Percentiles rank a stretch among this genome's conserved stretches.
These are phyloP conservation scores for Inga leiocalycina DNA, from an alignment of 306 rosid genomes.

Conservation along the genomic window DNA sequence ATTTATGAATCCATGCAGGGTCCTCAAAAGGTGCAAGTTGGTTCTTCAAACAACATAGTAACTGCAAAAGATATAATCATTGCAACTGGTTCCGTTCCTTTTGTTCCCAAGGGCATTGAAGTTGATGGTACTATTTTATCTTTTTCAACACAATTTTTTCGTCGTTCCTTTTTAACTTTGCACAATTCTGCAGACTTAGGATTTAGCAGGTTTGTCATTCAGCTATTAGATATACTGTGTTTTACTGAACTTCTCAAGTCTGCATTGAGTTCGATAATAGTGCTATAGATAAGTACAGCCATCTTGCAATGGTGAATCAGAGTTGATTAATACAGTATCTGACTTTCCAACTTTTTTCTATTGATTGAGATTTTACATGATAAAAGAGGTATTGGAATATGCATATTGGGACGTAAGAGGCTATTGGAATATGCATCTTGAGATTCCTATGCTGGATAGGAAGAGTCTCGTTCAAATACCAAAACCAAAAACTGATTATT, in stretches of 20 bases:
- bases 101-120: conserved; percentile 97
- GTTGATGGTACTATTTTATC: conserved; percentile 69
- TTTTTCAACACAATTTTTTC: conserved; percentile 11
- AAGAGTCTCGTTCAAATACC: not conserved
- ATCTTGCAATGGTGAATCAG: not conserved
- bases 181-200: not conserved
- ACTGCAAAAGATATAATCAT: conserved; percentile 89
- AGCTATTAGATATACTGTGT: conserved; percentile 10
- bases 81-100: conserved; percentile 98
- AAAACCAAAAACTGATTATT: not conserved
- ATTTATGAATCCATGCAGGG: conserved; percentile 55
- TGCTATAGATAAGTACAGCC: not conserved
- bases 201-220: conserved; percentile 23
- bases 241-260: not conserved
- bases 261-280: not conserved
- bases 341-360: not conserved
- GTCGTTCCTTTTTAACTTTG: not conserved
- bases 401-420: not conserved
- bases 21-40: conserved; percentile 90
- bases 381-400: not conserved
- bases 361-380: not conserved
- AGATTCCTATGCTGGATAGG: not conserved
- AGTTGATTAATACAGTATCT: not conserved
- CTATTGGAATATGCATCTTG: not conserved
- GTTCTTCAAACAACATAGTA: conserved; percentile 73